Evolutionary conservation across 495 filamentous ascomycete species (phyloP).

Genomic region (Bacidia gigantensis): DNA sequence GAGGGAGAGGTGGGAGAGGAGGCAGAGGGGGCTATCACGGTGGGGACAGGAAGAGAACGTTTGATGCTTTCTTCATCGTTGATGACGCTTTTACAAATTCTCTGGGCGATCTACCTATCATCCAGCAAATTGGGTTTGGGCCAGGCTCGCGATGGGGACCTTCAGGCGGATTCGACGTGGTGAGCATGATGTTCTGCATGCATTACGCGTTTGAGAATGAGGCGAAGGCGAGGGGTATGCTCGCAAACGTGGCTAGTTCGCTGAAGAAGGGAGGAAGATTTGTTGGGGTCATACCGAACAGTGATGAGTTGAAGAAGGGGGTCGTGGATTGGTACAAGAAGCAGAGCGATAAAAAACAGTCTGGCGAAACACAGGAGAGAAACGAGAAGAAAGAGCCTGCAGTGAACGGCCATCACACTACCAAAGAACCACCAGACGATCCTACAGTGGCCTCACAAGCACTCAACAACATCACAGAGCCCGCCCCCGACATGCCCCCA

Average conservation of each 20-base stretch:
- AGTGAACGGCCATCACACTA: not conserved
- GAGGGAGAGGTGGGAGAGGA: constrained; percentile 31
- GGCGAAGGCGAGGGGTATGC: constrained; percentile 76
- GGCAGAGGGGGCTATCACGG: constrained; percentile 38
- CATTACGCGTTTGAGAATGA: constrained; percentile 96
- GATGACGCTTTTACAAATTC: constrained; percentile 83
- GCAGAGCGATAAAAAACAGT: constrained; percentile 18
- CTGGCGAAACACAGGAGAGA: not conserved
- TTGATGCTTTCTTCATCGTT: constrained; percentile 71
- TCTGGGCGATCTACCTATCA: constrained; percentile 60
- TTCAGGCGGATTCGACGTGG: constrained; percentile 82
- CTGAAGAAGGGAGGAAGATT: constrained; percentile 90
- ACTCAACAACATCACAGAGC: constrained; percentile 3
- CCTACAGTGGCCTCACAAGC: not conserved
- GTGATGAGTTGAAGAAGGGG: constrained; percentile 60
- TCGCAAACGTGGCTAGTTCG: constrained; percentile 77
- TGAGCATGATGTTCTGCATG: constrained; percentile 98
- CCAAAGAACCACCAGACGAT: not conserved
- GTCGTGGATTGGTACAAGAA: constrained; percentile 51
- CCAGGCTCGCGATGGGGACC: constrained; percentile 49
- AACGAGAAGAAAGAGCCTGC: not conserved
- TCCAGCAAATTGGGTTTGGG: constrained; percentile 73
- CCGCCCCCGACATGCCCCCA: not conserved
- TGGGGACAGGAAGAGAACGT: constrained; percentile 39
- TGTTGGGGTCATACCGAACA: constrained; percentile 85